Base-by-base conservation (phyloP, 495 filamentous ascomycete species). In the Aspergillus conjunctus region DNA sequence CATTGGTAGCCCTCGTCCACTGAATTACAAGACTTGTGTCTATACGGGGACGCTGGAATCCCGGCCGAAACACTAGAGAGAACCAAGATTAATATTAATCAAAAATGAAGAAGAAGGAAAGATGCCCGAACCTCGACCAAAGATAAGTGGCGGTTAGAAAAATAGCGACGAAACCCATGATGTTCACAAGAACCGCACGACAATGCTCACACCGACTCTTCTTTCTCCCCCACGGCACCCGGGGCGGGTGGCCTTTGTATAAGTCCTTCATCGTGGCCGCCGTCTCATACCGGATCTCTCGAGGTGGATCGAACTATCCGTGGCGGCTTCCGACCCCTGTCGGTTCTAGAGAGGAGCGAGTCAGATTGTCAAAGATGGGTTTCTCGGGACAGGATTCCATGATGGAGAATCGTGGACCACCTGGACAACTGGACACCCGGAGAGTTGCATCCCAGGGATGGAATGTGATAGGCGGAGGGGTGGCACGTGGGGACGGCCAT, bases 1-100 rank as follows among this genome's bases (percentile, higher is more conserved):
- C 86, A 90, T 61, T 86, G 83, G 69, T 86, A 92, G 30, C 90
- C 91, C 51, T 72, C 65, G 14, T 82, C 62, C 14, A 86, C 73
- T 3, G 78, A 83, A 67, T 88, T 86, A 71, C 89, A 92, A 14
- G 62, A 56, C 6, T 39, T 43, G n/a, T 44, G 12, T 15, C 14
- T 32, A 30, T 51, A 21, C 21, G 37, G 39, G 6, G 58, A 37
- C 11, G 31, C 58, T 26, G 54, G 45, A 46, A 31, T 21, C 20
- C 33, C 37, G 32, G 55, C 56, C 33, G 55, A 59, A 17, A 56
- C 58, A 9, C 61, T 64, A 37, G 2, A 33, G 15, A 33, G 21
- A 18, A 61, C 10, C 37, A 5, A 10, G 39, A 44, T 53, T 31
- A 53, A 33, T 18, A 37, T 20, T 20, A 3, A 34, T 7, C n/a